Evolutionary conservation across 2,329 filamentous ascomycete genomes (phyloP).

Genomic region (Tricladium varicosporioides): DNA sequence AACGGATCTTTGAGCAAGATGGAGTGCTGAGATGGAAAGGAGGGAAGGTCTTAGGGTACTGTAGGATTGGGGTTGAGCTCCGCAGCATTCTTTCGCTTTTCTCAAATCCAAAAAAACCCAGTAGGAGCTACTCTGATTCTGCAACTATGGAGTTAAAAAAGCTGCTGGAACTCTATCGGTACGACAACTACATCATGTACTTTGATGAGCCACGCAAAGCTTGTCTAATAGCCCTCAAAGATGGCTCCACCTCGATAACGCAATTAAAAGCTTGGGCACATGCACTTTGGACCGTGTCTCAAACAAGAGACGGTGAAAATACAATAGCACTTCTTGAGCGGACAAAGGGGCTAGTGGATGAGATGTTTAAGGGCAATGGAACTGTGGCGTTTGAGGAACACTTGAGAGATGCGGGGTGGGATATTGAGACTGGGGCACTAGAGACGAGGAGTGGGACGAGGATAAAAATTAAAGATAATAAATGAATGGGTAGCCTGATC

Average conservation of each 20-base stretch:
- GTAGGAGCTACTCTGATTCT: slow-evolving; percentile 22
- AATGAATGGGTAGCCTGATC: background rate
- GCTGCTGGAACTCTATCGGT: slow-evolving; percentile 49
- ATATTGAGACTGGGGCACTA: slow-evolving; percentile 60
- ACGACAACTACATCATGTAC: slow-evolving; percentile 62
- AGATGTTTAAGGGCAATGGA: slow-evolving; percentile 18
- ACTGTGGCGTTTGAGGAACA: slow-evolving; percentile 33
- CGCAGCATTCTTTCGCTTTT: slow-evolving; percentile 24
- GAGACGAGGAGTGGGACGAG: slow-evolving; percentile 59
- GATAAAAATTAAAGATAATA: slow-evolving; percentile 21
- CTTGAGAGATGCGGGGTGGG: slow-evolving; percentile 55
- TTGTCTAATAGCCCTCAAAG: slow-evolving; percentile 62
- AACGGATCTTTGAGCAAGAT: slow-evolving; percentile 30
- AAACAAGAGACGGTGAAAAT: background rate
- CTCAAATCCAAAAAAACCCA: background rate
- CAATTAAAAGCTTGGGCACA: slow-evolving; percentile 64
- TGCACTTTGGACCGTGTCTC: slow-evolving; percentile 43
- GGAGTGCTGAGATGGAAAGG: slow-evolving; percentile 50
- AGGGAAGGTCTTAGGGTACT: slow-evolving; percentile 48
- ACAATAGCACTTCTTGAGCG: slow-evolving; percentile 8
- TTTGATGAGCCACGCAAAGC: slow-evolving; percentile 44
- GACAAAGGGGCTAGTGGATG: background rate
- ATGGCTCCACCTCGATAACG: slow-evolving; percentile 45
- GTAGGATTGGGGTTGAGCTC: slow-evolving; percentile 51
- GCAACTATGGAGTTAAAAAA: slow-evolving; percentile 29